Evolutionary conservation across 805 yeast species (phyloP), one percentile per base, ranked within the genome.

Genomic region (Metschnikowia gelsemii): DNA sequence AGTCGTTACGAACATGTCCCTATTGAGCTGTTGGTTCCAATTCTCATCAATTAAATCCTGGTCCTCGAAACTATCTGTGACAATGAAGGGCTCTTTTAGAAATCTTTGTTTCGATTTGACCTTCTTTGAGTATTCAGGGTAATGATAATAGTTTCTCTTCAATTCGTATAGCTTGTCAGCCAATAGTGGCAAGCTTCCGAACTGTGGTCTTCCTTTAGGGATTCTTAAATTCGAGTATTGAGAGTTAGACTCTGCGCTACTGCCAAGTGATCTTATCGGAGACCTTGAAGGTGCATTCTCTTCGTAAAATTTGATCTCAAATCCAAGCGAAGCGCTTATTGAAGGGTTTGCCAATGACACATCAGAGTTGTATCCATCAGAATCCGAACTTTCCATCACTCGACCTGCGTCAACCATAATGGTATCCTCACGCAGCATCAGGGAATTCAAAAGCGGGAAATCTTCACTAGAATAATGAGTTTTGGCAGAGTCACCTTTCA

Each of bases 311-410:
- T 72, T 76, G 21, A 79, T 63, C 5, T 63, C 62, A 49, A 79
- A 79, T 0, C 74, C 80, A 52, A 64, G 66, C 35, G 72, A 69
- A 3, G 75, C 79, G 16, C 76, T 66, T 5, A 75, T 57, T 36
- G 70, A 70, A 0, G 82, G 81, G 45, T 74, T 71, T 0, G 82
- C 80, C 18, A 75, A 50, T 0, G 82, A 77, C 2, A 75, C 58
- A 47, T 70, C 77, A 0, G 79, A 72, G 20, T 66, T 70, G 47
- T 64, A 67, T 2, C 68, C 78, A 25, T 59, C 68, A 19, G 11
- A 9, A 8, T 34, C 35, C 8, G 38, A 9, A 20, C 5, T 17
- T 16, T 22, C 39, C 18, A 8, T n/a, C 14, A 18, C 19, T 13
- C 38, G 9, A 26, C 40, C 40, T 4, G 41, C 46, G 32, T 55